These are phyloP conservation scores for Beauveria scarabaeidicola DNA, from an alignment of 2,329 filamentous ascomycete genomes.

Conservation along the genomic window DNA sequence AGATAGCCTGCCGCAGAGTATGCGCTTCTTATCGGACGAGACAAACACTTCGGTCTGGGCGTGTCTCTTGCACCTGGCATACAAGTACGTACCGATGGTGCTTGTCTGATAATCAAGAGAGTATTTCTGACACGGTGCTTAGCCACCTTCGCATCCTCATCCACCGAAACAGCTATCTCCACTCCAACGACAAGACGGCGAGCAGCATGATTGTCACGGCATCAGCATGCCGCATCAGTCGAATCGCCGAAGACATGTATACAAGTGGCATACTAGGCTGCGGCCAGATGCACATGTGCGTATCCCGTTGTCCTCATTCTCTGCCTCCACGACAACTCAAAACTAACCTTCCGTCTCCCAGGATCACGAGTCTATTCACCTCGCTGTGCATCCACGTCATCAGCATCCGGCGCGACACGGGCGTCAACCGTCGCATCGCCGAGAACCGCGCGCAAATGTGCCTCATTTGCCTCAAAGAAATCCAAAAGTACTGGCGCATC, in stretches of 20 bases:
- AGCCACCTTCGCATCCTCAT: constrained; percentile 29
- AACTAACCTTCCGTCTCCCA: neutral
- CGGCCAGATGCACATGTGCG: constrained; percentile 30
- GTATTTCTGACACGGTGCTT: neutral
- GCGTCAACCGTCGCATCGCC: constrained; percentile 26
- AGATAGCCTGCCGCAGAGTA: constrained; percentile 22
- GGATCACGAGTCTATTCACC: constrained; percentile 29
- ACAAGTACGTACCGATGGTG: constrained; percentile 21
- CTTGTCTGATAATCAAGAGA: too few species aligned
- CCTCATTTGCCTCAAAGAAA: constrained; percentile 28
- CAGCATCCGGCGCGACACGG: constrained; percentile 24
- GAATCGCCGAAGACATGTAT: constrained; percentile 31
- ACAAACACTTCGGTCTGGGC: constrained; percentile 27
- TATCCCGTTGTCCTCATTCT: neutral
- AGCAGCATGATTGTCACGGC: constrained; percentile 23
- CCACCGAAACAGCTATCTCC: constrained; percentile 26
- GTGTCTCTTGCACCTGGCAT: constrained; percentile 29
- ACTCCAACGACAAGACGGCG: constrained; percentile 18
- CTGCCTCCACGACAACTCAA: too few species aligned
- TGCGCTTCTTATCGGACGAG: constrained; percentile 24
- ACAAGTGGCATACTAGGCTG: constrained; percentile 25
- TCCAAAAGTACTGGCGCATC: constrained; percentile 32
- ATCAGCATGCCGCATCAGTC: constrained; percentile 27
- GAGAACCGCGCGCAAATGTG: constrained; percentile 30
- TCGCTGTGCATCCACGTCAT: constrained; percentile 31